These are phyloP conservation scores for Olyra latifolia DNA, from an alignment of 176 grass and related monocot genomes.

Conservation along the genomic window DNA sequence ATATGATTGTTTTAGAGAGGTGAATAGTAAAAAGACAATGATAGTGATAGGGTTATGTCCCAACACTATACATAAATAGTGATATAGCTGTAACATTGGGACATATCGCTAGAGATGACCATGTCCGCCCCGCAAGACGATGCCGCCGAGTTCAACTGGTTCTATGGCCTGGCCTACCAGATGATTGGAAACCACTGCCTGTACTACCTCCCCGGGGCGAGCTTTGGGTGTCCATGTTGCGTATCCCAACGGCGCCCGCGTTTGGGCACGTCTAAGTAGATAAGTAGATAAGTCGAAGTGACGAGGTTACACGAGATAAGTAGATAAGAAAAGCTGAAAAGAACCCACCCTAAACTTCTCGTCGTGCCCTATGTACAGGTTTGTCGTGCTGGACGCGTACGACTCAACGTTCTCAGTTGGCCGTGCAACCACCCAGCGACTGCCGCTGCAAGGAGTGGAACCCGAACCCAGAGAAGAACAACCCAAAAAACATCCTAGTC, in stretches of 20 bases:
- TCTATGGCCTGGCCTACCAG: slow-evolving; percentile 70
- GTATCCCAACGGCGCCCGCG: slow-evolving; percentile 39
- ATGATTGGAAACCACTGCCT: slow-evolving; percentile 97
- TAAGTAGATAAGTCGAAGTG: no score
- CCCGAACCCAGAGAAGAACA: slow-evolving; percentile 78
- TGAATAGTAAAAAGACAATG: no score
- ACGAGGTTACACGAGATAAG: no score
- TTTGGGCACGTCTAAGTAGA: slow-evolving; percentile 45
- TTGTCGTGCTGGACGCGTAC: slow-evolving; percentile 78
- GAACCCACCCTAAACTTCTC: no score
- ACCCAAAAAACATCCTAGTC: slow-evolving; percentile 48
- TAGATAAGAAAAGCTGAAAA: no score
- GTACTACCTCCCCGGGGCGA: slow-evolving; percentile 63
- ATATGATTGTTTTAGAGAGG: no score
- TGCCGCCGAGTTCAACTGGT: slow-evolving; percentile 60
- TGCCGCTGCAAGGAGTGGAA: slow-evolving; percentile 56
- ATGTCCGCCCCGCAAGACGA: slow-evolving; percentile 47
- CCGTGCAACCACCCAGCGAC: slow-evolving; percentile 47
- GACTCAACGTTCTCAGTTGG: slow-evolving; percentile 74
- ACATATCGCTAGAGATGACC: no score
- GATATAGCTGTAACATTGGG: no score
- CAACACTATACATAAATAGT: no score
- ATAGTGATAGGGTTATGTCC: no score
- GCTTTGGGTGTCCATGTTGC: slow-evolving; percentile 57
- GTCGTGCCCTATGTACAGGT: slow-evolving; percentile 55